phyloP scores from a whole-genome alignment of 306 rosid species.

The Rosa chinensis region DNA sequence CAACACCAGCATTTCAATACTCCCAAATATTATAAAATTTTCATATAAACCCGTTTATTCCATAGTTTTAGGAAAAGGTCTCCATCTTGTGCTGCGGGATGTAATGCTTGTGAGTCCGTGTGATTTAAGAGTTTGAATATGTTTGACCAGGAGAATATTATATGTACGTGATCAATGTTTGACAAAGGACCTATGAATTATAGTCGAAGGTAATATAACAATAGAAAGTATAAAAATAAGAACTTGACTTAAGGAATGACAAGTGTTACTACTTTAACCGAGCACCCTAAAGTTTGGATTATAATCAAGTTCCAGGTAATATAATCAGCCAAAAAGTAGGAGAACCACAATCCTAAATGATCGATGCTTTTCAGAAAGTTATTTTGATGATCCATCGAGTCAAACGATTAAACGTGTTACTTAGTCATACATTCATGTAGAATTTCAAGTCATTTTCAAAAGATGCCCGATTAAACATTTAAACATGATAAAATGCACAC shows the following conservation, averaged over 20 bases:
- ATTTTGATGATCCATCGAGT: background rate
- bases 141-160: no score
- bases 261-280: background rate
- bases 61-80: no score
- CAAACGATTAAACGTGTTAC: slow-evolving; percentile 3
- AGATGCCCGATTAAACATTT: slow-evolving; percentile 20
- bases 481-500: background rate
- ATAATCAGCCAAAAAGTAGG: background rate
- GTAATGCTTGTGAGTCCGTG: no score
- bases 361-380: background rate
- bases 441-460: slow-evolving; percentile 16
- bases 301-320: background rate
- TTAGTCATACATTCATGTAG: background rate
- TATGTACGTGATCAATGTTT: no score
- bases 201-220: background rate
- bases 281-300: background rate
- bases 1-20: no score
- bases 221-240: background rate
- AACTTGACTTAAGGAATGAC: background rate
- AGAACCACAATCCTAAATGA: background rate
- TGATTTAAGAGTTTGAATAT: no score
- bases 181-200: background rate
- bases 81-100: no score
- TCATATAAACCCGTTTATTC: no score
- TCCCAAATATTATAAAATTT: no score